Percentiles rank a stretch among this genome's conserved stretches.
Conservation (phyloP, 441 rosid genomes). For the Raphanus hybrid region DNA sequence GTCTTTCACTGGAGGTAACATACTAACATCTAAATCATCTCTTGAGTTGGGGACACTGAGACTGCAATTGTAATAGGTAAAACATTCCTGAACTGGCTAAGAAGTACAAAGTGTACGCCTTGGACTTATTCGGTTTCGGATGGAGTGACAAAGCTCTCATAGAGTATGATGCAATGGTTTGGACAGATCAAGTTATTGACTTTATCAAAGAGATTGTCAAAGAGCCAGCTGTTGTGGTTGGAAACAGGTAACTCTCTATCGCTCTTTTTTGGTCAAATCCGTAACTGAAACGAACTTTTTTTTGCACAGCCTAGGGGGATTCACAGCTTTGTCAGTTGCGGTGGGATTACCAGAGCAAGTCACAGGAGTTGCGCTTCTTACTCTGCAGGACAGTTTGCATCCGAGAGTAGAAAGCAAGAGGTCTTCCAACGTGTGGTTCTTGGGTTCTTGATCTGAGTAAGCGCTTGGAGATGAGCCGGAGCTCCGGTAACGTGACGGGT, state of each 20-base stretch:
- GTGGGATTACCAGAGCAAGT: slow-evolving; percentile 72
- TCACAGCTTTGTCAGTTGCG: slow-evolving; percentile 82
- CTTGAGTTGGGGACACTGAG: background rate
- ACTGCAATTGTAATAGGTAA: slow-evolving; percentile 53
- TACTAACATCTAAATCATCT: no score
- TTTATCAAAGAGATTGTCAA: slow-evolving; percentile 87
- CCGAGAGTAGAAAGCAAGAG: no score
- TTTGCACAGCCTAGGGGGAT: slow-evolving; percentile 78
- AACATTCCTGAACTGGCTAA: slow-evolving; percentile 98
- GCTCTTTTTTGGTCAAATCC: no score
- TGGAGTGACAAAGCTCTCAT: slow-evolving; percentile 97
- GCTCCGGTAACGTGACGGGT: slow-evolving; percentile 48
- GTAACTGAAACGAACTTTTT: no score
- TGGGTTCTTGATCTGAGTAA: slow-evolving; percentile 40
- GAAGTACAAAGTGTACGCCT: slow-evolving; percentile 82
- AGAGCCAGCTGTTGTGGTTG: slow-evolving; percentile 90
- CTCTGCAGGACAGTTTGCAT: no score
- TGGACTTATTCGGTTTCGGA: slow-evolving; percentile 77
- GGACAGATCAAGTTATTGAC: slow-evolving; percentile 95
- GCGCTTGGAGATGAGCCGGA: slow-evolving; percentile 46
- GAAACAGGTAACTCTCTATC: slow-evolving; percentile 47
- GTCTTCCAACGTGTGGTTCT: no score
- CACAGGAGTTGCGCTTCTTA: slow-evolving; percentile 72
- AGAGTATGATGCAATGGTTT: slow-evolving; percentile 85
- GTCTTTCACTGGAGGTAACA: slow-evolving; percentile 83